These are phyloP conservation scores for Gremmenia infestans DNA, from an alignment of 2,329 filamentous ascomycete genomes.

Conservation along the genomic window DNA sequence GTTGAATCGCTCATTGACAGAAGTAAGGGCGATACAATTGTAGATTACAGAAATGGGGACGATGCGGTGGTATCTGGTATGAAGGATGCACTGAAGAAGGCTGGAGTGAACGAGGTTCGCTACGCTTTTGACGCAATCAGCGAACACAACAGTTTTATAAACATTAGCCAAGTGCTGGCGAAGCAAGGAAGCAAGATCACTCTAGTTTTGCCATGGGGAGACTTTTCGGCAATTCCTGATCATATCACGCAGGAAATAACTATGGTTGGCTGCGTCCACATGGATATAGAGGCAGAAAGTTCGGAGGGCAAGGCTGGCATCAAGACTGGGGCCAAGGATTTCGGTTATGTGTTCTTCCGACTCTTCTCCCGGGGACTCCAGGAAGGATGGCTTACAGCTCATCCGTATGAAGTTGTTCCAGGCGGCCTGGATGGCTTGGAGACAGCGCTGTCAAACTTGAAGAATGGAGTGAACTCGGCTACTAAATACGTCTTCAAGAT, in stretches of 20 bases:
- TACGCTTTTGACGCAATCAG: conserved; percentile 28
- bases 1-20: conserved; percentile 45
- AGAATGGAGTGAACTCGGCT: conserved; percentile 55
- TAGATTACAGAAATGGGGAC: conserved; percentile 52
- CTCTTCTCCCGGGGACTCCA: conserved; percentile 36
- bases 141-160: conserved; percentile 26
- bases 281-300: conserved; percentile 8
- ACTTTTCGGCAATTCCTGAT: conserved; percentile 35
- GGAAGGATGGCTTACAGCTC: conserved; percentile 45
- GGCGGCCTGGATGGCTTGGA: conserved; percentile 46
- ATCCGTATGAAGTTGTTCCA: conserved; percentile 47
- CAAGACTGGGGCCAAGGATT: conserved; percentile 22
- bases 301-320: conserved; percentile 15
- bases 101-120: conserved; percentile 19
- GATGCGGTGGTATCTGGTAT: conserved; percentile 34
- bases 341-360: conserved; percentile 24
- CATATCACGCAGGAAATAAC: conserved; percentile 18
- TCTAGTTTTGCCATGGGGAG: conserved; percentile 38
- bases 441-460: conserved; percentile 48
- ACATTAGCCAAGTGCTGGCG: conserved; percentile 23
- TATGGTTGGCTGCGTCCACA: conserved; percentile 22
- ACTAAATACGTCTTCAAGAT: conserved; percentile 57
- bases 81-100: conserved; percentile 24
- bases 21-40: conserved; percentile 46
- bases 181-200: conserved; percentile 32